Percentiles rank a stretch among this genome's conserved stretches.
These are phyloP conservation scores for Tardiomyces blankii DNA, from an alignment of 1,139 yeast species.

Conservation along the genomic window DNA sequence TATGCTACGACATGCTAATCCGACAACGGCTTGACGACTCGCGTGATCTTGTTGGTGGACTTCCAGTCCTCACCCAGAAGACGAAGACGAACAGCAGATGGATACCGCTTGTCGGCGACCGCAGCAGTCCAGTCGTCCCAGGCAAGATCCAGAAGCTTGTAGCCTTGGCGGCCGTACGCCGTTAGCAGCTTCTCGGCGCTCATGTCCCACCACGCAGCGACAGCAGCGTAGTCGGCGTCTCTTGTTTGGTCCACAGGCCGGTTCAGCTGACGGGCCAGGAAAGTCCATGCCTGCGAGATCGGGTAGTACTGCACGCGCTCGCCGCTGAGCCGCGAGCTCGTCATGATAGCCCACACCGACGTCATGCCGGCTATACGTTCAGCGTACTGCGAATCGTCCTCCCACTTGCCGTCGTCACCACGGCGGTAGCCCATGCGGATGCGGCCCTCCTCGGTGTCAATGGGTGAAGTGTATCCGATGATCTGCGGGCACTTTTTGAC, in stretches of 20 bases:
- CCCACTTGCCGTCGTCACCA: constrained; percentile 51
- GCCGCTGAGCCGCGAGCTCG: constrained; percentile 26
- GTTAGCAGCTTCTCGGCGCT: constrained; percentile 45
- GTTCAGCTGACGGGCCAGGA: constrained; percentile 62
- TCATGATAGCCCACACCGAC: constrained; percentile 68
- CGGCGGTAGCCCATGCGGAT: constrained; percentile 81
- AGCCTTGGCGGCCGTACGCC: constrained; percentile 60
- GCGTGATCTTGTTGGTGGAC: not conserved
- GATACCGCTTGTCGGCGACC: constrained; percentile 40
- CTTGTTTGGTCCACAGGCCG: constrained; percentile 37
- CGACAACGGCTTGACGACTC: too few relatives aligned
- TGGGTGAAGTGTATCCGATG: constrained; percentile 64
- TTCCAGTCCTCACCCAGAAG: constrained; percentile 74
- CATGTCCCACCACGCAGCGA: constrained; percentile 91
- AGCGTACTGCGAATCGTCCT: constrained; percentile 60
- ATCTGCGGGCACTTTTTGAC: constrained; percentile 86
- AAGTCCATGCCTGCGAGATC: constrained; percentile 48
- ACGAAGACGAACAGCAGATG: constrained; percentile 69
- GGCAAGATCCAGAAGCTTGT: constrained; percentile 42
- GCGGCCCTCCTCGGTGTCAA: constrained; percentile 79
- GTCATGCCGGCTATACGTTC: constrained; percentile 83
- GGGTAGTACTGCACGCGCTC: constrained; percentile 27
- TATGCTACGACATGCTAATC: too few relatives aligned
- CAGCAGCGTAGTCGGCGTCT: constrained; percentile 61
- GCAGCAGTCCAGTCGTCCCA: constrained; percentile 41